Evolutionary conservation across 2,329 filamentous ascomycete species (phyloP).

Genomic region (Apiospora phragmitis): DNA sequence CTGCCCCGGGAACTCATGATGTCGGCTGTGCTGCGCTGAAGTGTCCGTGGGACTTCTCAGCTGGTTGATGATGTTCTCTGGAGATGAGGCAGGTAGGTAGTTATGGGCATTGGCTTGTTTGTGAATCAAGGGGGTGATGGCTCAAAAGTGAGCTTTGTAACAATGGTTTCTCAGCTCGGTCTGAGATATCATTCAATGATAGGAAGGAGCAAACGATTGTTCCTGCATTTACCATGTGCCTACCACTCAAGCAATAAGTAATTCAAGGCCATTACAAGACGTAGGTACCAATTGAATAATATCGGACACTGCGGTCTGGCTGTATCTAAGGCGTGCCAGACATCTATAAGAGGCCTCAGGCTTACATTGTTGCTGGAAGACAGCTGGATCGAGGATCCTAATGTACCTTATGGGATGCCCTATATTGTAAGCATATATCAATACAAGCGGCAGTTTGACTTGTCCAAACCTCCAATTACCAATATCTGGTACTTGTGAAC

Average conservation of each 20-base stretch:
- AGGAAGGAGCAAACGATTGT: background rate
- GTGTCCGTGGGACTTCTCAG: too few relatives aligned
- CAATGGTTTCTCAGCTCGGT: background rate
- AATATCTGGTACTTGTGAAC: background rate
- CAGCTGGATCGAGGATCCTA: background rate
- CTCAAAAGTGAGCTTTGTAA: background rate
- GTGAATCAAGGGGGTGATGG: background rate
- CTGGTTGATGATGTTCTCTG: background rate
- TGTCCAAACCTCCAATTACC: background rate
- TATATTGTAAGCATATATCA: background rate
- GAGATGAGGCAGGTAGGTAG: background rate
- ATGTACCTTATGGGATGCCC: background rate
- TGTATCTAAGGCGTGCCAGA: background rate
- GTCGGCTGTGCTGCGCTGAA: background rate
- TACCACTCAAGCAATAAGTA: background rate
- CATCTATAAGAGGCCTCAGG: background rate
- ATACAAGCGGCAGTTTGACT: background rate
- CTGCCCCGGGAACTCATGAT: constrained; percentile 22
- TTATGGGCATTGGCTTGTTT: background rate
- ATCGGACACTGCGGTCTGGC: background rate
- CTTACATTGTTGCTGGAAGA: background rate
- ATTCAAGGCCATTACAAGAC: background rate
- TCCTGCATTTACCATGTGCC: background rate
- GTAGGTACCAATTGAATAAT: too few relatives aligned
- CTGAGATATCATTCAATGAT: background rate